Conservation (phyloP, 768 basidiomycete species). For the Tricholoma hemisulphureum region DNA sequence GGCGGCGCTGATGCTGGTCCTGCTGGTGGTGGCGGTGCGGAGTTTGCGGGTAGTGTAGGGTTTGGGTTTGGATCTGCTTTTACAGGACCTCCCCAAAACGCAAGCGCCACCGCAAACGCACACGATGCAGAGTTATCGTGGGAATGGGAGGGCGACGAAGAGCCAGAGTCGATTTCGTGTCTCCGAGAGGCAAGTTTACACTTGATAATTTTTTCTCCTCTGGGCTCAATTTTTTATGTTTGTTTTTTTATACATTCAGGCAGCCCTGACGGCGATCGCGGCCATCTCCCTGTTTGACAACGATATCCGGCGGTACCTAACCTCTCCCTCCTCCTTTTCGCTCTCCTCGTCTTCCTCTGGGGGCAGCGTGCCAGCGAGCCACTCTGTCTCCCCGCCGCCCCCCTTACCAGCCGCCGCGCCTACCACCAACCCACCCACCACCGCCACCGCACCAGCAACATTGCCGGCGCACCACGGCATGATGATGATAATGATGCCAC, state of each 20-base stretch:
- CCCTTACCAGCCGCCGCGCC: neutral
- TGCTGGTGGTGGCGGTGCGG: neutral
- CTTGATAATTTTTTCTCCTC: no score
- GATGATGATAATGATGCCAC: no score
- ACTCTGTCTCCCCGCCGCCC: constrained; percentile 34
- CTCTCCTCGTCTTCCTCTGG: constrained; percentile 34
- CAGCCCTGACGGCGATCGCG: constrained; percentile 70
- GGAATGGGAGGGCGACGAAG: constrained; percentile 69
- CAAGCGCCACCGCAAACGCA: no score
- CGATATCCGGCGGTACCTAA: constrained; percentile 66
- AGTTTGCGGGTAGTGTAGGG: neutral
- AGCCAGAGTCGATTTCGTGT: constrained; percentile 50
- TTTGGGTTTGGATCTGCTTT: neutral
- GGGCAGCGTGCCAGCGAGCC: no score
- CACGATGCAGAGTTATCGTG: constrained; percentile 21
- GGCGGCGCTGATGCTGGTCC: neutral
- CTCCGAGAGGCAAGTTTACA: constrained; percentile 67
- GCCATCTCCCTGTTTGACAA: constrained; percentile 71
- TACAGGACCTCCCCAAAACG: no score
- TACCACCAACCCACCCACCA: neutral
- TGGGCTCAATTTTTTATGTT: no score
- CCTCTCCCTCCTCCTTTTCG: constrained; percentile 44
- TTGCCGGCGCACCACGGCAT: neutral
- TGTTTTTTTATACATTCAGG: no score
- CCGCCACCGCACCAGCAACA: neutral